Conservation (phyloP, 176 grass and related monocot species). For the Juncus effusus region DNA sequence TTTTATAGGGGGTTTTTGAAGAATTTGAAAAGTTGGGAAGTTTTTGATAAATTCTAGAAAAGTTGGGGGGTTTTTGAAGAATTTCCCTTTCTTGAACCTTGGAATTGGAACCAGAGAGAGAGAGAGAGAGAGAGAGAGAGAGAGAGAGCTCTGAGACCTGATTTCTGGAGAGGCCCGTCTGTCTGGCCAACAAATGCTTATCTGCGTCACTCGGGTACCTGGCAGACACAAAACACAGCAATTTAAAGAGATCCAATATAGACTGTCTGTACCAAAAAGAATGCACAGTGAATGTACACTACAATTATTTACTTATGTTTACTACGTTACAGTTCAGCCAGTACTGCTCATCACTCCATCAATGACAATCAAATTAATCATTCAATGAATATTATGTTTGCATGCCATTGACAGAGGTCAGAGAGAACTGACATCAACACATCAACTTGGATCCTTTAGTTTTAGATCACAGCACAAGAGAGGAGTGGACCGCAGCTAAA, state of each 20-base stretch:
- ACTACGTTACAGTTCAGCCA: not conserved
- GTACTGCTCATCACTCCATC: not conserved
- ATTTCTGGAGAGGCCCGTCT: constrained; percentile 97
- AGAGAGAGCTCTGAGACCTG: constrained; percentile 51
- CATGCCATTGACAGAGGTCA: constrained; percentile 9
- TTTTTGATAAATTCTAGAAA: no score
- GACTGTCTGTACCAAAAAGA: constrained; percentile 10
- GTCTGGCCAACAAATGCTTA: constrained; percentile 98
- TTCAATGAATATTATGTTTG: not conserved
- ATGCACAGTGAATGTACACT: constrained; percentile 2
- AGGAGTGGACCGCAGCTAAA: constrained; percentile 5
- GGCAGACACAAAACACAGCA: constrained; percentile 35
- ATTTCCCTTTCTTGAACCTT: no score
- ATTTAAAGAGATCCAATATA: constrained; percentile 10
- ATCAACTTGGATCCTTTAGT: not conserved
- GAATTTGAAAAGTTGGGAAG: no score
- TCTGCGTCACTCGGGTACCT: constrained; percentile 99
- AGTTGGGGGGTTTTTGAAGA: no score
- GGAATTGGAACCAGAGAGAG: not conserved
- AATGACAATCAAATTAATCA: constrained; percentile 19
- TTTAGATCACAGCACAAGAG: constrained; percentile 18
- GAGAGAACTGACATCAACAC: not conserved
- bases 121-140: constrained; percentile 8
- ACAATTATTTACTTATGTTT: constrained; percentile 20
- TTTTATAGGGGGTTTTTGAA: no score